Evolutionary conservation across 257 asterid species (phyloP).

Genomic region (Petrea volubilis): DNA sequence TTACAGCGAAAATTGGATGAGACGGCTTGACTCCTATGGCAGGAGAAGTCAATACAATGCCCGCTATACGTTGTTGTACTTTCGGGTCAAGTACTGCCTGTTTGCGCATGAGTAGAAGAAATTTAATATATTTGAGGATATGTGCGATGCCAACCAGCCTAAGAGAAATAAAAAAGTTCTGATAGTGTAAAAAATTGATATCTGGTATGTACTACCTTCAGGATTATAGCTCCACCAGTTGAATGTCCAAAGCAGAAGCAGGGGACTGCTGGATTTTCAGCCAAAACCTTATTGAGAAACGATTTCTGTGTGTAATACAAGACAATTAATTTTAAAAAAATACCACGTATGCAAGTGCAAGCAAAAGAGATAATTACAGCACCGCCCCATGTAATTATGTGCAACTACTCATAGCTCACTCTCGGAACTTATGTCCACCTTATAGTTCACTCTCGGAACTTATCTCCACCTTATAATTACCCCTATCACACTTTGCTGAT

Average conservation of each 20-base stretch:
- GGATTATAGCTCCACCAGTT: slow-evolving; percentile 87
- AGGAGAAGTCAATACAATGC: slow-evolving; percentile 82
- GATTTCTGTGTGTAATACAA: slow-evolving; percentile 46
- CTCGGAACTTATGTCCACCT: too few species aligned
- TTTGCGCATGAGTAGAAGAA: slow-evolving; percentile 11
- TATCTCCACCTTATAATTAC: too few species aligned
- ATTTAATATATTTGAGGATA: too few species aligned
- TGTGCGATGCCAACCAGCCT: background rate
- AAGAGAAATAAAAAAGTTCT: background rate
- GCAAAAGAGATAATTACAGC: too few species aligned
- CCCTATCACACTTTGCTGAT: too few species aligned
- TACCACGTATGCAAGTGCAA: too few species aligned
- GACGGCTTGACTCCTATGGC: slow-evolving; percentile 94
- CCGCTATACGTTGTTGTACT: slow-evolving; percentile 59
- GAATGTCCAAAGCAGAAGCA: slow-evolving; percentile 98
- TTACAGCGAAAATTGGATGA: slow-evolving; percentile 82
- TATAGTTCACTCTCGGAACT: too few species aligned
- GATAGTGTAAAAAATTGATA: background rate
- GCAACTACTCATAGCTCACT: too few species aligned
- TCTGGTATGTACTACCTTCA: slow-evolving; percentile 52
- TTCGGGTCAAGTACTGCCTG: slow-evolving; percentile 88
- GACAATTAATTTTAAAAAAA: slow-evolving; percentile 2
- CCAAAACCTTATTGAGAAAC: slow-evolving; percentile 56
- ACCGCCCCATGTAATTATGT: too few species aligned
- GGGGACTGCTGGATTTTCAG: slow-evolving; percentile 66